Conservation (phyloP, 2,329 filamentous ascomycete species). For the Amphichorda felina region DNA sequence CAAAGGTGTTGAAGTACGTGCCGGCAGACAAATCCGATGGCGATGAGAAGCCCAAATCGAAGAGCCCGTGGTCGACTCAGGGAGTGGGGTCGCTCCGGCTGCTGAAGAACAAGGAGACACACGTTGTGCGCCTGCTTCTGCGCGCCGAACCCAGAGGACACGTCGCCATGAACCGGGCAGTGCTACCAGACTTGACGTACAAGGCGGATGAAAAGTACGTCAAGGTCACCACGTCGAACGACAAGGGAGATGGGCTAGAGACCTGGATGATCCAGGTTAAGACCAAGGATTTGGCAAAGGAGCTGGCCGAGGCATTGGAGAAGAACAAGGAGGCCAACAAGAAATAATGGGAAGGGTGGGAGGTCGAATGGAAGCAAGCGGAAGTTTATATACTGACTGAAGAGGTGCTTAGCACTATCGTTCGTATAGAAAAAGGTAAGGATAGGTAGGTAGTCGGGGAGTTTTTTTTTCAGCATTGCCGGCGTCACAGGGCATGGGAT, state of each 20-base stretch:
- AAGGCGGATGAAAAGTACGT: constrained; percentile 48
- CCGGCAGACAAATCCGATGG: constrained; percentile 32
- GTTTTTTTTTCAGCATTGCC: constrained; percentile 8
- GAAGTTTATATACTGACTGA: constrained; percentile 1
- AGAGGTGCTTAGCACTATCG: neutral
- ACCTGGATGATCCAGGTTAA: constrained; percentile 65
- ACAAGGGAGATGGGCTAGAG: constrained; percentile 47
- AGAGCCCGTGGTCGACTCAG: constrained; percentile 53
- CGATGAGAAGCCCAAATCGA: constrained; percentile 30
- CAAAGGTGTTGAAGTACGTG: constrained; percentile 55
- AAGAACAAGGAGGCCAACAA: constrained; percentile 45
- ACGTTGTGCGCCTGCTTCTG: constrained; percentile 54
- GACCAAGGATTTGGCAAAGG: constrained; percentile 44
- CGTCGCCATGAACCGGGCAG: constrained; percentile 57
- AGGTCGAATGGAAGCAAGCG: neutral
- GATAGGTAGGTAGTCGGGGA: constrained; percentile 1
- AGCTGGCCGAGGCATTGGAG: constrained; percentile 39
- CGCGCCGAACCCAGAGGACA: constrained; percentile 66
- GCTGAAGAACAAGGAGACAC: constrained; percentile 60
- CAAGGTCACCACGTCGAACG: constrained; percentile 44
- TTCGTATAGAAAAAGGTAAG: constrained; percentile 1
- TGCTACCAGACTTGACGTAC: constrained; percentile 53
- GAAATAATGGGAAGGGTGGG: constrained; percentile 19
- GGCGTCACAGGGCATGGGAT: constrained; percentile 7
- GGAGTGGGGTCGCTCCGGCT: constrained; percentile 63